Evolutionary conservation across 106 monocot genomes (phyloP).

Genomic region (Phalaenopsis equestris): DNA sequence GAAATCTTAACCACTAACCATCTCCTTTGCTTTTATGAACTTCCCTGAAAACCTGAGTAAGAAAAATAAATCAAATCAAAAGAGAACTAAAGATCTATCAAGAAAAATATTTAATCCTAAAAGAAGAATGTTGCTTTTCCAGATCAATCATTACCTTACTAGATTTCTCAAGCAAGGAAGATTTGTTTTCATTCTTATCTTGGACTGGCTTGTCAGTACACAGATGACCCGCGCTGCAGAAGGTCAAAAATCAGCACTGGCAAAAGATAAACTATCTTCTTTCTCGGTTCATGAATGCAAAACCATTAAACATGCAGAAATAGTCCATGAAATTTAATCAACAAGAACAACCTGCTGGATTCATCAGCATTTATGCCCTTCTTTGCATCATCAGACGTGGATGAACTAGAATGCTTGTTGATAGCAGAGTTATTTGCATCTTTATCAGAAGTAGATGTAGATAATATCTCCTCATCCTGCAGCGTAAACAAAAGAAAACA

Average conservation of each 20-base stretch:
- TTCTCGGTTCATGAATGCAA: not conserved
- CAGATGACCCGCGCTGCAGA: slow-evolving; percentile 21
- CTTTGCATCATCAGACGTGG: slow-evolving; percentile 14
- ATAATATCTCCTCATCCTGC: slow-evolving; percentile 32
- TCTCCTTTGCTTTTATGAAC: slow-evolving; percentile 21
- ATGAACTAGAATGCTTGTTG: slow-evolving; percentile 9
- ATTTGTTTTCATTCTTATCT: slow-evolving; percentile 23
- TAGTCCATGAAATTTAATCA: slow-evolving; percentile 2
- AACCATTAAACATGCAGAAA: not conserved
- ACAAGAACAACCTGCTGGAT: slow-evolving; percentile 24
- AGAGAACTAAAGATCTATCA: not conserved
- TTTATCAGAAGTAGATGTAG: slow-evolving; percentile 14
- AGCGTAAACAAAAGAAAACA: not conserved
- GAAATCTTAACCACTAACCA: slow-evolving; percentile 26
- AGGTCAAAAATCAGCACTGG: slow-evolving; percentile 2
- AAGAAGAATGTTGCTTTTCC: not conserved
- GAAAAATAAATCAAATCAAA: slow-evolving; percentile 4
- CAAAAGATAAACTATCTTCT: not conserved
- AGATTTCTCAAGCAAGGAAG: slow-evolving; percentile 7
- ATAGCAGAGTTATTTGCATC: slow-evolving; percentile 12
- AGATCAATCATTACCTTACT: slow-evolving; percentile 22
- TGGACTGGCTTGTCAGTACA: slow-evolving; percentile 25
- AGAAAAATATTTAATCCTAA: not conserved
- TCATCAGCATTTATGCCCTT: slow-evolving; percentile 14
- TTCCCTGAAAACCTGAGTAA: slow-evolving; percentile 27